These are phyloP conservation scores for Fraxinus albicans DNA, from an alignment of 305 asterid species.

Conservation along the genomic window DNA sequence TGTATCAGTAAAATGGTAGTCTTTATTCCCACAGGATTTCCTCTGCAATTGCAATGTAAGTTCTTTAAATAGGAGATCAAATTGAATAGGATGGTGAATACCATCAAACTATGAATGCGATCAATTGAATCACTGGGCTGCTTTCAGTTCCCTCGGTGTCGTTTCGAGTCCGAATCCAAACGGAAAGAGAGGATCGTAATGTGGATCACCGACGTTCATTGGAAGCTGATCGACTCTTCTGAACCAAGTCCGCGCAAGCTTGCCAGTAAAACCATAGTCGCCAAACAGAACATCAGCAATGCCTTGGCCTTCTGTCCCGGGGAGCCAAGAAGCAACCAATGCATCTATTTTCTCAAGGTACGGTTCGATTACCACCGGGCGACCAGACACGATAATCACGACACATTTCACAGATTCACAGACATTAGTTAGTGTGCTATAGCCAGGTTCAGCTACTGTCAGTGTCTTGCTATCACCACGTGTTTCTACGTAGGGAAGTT, in stretches of 20 bases:
- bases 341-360: slow-evolving; percentile 52
- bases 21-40: neutral
- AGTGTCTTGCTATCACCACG: slow-evolving; percentile 45
- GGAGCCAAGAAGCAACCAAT: slow-evolving; percentile 76
- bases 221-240: slow-evolving; percentile 61
- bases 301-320: slow-evolving; percentile 77
- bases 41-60: neutral
- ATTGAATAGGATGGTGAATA: neutral
- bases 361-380: slow-evolving; percentile 64
- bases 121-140: slow-evolving; percentile 25
- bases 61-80: neutral
- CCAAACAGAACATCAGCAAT: slow-evolving; percentile 66
- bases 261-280: slow-evolving; percentile 54
- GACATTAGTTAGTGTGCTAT: slow-evolving; percentile 39
- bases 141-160: slow-evolving; percentile 28
- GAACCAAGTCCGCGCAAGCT: slow-evolving; percentile 62
- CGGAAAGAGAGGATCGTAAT: slow-evolving; percentile 51
- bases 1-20: neutral
- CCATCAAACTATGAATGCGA: neutral
- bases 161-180: slow-evolving; percentile 58
- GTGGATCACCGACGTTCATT: slow-evolving; percentile 53
- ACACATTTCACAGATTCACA: slow-evolving; percentile 51
- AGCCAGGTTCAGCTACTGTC: slow-evolving; percentile 42
- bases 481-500: slow-evolving; percentile 52
- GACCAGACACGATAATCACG: slow-evolving; percentile 59